Evolutionary conservation across 2,329 filamentous ascomycete species (phyloP), one percentile per base, ranked within the genome.

Genomic region (Bipolaris sorokiniana): DNA sequence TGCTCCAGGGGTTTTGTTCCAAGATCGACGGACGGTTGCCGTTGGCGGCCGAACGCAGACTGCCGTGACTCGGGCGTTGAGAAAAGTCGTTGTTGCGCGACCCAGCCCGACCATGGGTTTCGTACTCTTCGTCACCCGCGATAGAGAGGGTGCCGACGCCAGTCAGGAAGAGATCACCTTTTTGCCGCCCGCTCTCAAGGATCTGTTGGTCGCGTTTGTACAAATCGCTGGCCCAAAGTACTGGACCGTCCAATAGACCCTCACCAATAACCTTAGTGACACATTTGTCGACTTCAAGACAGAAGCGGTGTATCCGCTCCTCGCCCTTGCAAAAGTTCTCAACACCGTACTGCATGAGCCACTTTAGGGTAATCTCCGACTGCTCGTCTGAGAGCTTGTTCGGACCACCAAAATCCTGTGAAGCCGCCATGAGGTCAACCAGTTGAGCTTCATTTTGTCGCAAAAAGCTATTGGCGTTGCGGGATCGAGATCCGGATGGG

Each of bases 321-420:
- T 99, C 95, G 5, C 94, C 95, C 65, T 88, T 89, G 77, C 95
- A 99, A 65, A 98, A 94, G 70, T 97, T 97, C 73, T 96, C 92
- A 31, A 98, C 89, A 13, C 88, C 87, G 62, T 88, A 89, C 64
- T 90, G 87, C 47, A 90, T 87, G 51, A 98, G 82, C 92, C 94
- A 99, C 54, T 87, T 86, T 18, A 85, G 81, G 0, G 92, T 97
- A 64, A 92, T 88, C 49, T 96, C 91, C 0, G 93, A 89, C 74
- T 98, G 95, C 53, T 97, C 92, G 71, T 98, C 94, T n/a, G 91
- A 93, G 11, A 99, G 83, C 76, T 99, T 99, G 75, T 96, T 96
- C 0, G 92, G 91, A 0, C 95, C 94, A 11, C 93, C 94, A 66
- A 96, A 91, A 51, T 91, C 91, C 54, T 90, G 88, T 0, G 86